Base-by-base conservation (phyloP, 2,329 filamentous ascomycete species). In the Rosellinia necatrix region DNA sequence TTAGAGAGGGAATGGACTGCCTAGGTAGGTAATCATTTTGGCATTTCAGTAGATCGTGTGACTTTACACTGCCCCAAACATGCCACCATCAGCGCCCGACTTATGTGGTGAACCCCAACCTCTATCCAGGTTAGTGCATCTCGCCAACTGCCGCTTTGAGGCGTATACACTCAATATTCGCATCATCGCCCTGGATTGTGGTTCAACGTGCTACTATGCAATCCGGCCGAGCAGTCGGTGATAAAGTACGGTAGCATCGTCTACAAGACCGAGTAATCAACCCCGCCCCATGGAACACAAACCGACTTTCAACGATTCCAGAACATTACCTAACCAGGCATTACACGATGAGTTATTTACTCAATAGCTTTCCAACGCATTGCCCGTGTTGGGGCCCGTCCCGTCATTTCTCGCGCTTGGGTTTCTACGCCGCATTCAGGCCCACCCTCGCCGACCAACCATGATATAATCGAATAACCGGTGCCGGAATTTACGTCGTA, bases 1-100 rank as follows among this genome's bases (percentile, higher is more conserved):
- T 7, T 13, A n/a, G 9, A 25, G 21, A 8, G 17, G 8, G 19
- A 48, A 35, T 13, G n/a, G 22, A 38, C 17, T 15, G 32, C 13
- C 32, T 35, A 35, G 32, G 17, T 15, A 5, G 10, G n/a, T n/a
- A n/a, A n/a, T n/a, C n/a, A n/a, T n/a, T n/a, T n/a, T n/a, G n/a
- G n/a, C n/a, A n/a, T 10, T 30, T 15, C 24, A 32, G 32, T 19
- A 32, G n/a, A 46, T n/a, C 53, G 41, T 12, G 34, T 56, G 53
- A 56, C 27, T 56, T 40, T 51, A 47, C 53, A 56, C 47, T 21
- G 53, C 53, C 53, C 41, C 47, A 41, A 40, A 41, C 34, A 29
- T 46, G 34, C 46, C 25, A 46, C 41, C 13, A 25, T 17, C 51
- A 27, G 30, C 32, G 38, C 52, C 52, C 44, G 30, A 34, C 10